Percentiles rank a stretch among this genome's conserved stretches.
These are phyloP conservation scores for Umbellularia californica DNA, from an alignment of 164 flowering plant genomes.

Conservation along the genomic window DNA sequence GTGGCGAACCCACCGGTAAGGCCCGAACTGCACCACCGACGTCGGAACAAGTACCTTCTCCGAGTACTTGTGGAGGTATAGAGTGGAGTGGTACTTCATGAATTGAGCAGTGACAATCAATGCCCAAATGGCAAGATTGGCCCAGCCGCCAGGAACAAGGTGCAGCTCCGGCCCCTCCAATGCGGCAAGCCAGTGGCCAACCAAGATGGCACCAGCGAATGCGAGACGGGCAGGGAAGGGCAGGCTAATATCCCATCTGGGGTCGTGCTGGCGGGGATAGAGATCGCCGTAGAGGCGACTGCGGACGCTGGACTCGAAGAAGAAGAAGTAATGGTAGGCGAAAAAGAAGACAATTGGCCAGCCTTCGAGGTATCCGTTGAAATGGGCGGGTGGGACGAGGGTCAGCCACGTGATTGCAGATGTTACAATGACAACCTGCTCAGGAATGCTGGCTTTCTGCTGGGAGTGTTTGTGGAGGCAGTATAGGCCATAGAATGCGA, in stretches of 20 bases:
- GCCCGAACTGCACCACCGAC: constrained; percentile 86
- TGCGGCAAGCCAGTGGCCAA: constrained; percentile 83
- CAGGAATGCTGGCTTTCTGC: constrained; percentile 51
- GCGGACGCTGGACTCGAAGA: constrained; percentile 69
- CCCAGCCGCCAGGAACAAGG: constrained; percentile 65
- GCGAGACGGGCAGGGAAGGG: constrained; percentile 41
- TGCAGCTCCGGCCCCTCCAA: constrained; percentile 85
- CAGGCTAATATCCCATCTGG: constrained; percentile 65
- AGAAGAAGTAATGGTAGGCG: constrained; percentile 81
- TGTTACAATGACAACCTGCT: constrained; percentile 64
- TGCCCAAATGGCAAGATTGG: constrained; percentile 54
- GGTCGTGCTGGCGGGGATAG: constrained; percentile 57
- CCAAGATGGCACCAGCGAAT: constrained; percentile 60
- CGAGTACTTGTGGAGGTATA: constrained; percentile 80
- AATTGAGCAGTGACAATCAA: constrained; percentile 51
- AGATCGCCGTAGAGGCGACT: constrained; percentile 78
- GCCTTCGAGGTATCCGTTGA: constrained; percentile 85
- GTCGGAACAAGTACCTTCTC: constrained; percentile 87
- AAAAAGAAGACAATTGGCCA: constrained; percentile 88
- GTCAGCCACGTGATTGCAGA: constrained; percentile 82
- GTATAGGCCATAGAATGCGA: constrained; percentile 57
- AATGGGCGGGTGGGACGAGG: constrained; percentile 74
- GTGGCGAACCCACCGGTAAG: constrained; percentile 87
- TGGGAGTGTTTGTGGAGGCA: constrained; percentile 42
- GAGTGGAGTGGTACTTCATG: constrained; percentile 65